Evolutionary conservation across 441 rosid species (phyloP), one percentile per base, ranked within the genome.

Genomic region (California macrophylla): DNA sequence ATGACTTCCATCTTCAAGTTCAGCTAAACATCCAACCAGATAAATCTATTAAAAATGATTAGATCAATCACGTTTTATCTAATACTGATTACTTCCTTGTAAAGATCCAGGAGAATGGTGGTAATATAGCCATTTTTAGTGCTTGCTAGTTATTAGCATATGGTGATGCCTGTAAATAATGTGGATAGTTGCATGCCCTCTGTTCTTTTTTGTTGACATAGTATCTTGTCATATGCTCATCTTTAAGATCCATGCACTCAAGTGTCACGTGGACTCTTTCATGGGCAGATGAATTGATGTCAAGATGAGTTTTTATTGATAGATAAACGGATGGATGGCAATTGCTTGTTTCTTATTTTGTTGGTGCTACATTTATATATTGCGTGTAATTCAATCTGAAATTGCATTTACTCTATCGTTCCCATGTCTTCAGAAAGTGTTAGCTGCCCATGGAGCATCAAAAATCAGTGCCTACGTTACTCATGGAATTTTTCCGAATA

Each of bases 381-480:
- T 10, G 10, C 23, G 29, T 24, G 26, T 23, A 23, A 7, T 23
- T 56, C 29, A 56, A 56, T 23, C 29, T 56, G 1, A 56, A 56
- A 56, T 56, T 38, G 42, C 38, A 24, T 7, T 65, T 30, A 64
- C 20, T 24, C 3, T 42, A 5, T 47, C 69, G 52, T 36, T 47
- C 56, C 58, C 64, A 23, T 77, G 54, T 29, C 62, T 70, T 50
- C 80, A 91, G 97, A 91, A 82, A 88, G 87, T 85, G 62, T 80
- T 93, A 78, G 98, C 92, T 21, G 84, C 86, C 69, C 96, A 84
- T 77, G 96, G 97, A 81, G 98, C 98, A 50, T 79, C 90, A 16
- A 89, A 80, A 76, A 81, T 93, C 71, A 93, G 98, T 30, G 98
- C 98, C n/a, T 91, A 89, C 66, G 97, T 93, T 68, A 91, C 98